Evolutionary conservation across 805 yeast species (phyloP).

Genomic region (Hanseniaspora pseudoguilliermondii): DNA sequence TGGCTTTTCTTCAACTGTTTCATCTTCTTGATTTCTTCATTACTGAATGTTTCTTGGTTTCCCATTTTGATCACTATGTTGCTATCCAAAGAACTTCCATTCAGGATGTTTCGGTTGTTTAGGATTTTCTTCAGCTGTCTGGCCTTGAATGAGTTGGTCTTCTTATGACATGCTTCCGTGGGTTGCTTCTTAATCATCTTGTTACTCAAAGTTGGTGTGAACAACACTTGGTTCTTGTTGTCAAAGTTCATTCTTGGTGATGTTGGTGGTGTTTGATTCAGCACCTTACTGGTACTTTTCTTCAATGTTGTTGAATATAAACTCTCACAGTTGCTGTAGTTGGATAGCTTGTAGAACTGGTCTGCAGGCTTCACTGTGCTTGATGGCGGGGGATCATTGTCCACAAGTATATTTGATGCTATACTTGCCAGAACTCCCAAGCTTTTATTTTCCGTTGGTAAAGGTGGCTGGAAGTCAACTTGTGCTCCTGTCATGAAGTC

Average conservation of each 20-base stretch:
- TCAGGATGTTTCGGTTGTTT: slow-evolving; percentile 24
- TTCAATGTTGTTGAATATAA: not conserved
- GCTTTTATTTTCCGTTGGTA: slow-evolving; percentile 9
- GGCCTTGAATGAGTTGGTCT: slow-evolving; percentile 28
- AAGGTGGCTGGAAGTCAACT: slow-evolving; percentile 8
- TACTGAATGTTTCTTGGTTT: not conserved
- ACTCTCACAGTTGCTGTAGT: slow-evolving; percentile 11
- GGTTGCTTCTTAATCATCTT: slow-evolving; percentile 23
- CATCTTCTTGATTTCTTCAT: not conserved
- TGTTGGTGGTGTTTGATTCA: slow-evolving; percentile 15
- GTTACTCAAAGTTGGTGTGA: slow-evolving; percentile 22
- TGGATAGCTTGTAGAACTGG: slow-evolving; percentile 21
- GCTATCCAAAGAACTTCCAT: slow-evolving; percentile 16
- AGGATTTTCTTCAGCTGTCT: slow-evolving; percentile 25
- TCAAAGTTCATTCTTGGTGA: slow-evolving; percentile 13
- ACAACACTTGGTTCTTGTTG: slow-evolving; percentile 14
- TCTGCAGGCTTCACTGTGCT: slow-evolving; percentile 24
- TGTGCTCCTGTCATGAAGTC: not conserved
- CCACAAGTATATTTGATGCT: slow-evolving; percentile 13
- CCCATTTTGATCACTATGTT: slow-evolving; percentile 9
- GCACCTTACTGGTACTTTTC: not conserved
- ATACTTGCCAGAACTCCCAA: slow-evolving; percentile 16
- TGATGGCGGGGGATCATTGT: slow-evolving; percentile 16
- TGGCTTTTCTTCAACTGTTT: not conserved
- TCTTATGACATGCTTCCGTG: slow-evolving; percentile 20